Conservation (phyloP, 768 basidiomycete species). For the Podaxis sp. region DNA sequence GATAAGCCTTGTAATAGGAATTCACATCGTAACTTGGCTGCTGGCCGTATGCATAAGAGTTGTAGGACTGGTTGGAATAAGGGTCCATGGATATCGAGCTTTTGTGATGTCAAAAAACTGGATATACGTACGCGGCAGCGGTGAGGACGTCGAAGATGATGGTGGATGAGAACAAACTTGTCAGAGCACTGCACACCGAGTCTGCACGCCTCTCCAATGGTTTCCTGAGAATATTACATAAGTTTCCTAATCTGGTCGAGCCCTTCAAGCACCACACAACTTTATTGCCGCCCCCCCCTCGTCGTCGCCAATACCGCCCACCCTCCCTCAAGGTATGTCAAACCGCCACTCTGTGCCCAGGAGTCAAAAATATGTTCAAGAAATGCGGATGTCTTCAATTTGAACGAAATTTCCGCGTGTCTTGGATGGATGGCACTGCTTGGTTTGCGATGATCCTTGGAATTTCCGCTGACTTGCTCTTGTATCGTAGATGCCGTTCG, state of each 20-base stretch:
- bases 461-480: conserved; percentile 10
- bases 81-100: conserved; percentile 38
- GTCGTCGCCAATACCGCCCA: conserved; percentile 28
- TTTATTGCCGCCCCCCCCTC: conserved; percentile 18
- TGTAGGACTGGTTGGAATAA: conserved; percentile 44
- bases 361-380: neutral
- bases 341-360: neutral
- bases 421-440: conserved; percentile 33
- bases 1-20: conserved; percentile 81
- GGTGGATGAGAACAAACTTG: neutral
- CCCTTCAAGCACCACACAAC: conserved; percentile 15
- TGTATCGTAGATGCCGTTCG: conserved; percentile 79
- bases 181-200: neutral
- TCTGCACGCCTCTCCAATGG: neutral
- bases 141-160: neutral
- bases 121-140: conserved; percentile 13
- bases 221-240: conserved; percentile 25
- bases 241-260: conserved; percentile 14
- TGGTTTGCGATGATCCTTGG: conserved; percentile 30
- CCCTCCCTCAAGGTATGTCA: conserved; percentile 40
- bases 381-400: neutral
- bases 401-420: neutral
- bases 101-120: conserved; percentile 10
- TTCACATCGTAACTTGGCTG: conserved; percentile 60
- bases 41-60: conserved; percentile 53